Evolutionary conservation across 2,329 filamentous ascomycete species (phyloP).

Genomic region (Apiospora rasikravindrae): DNA sequence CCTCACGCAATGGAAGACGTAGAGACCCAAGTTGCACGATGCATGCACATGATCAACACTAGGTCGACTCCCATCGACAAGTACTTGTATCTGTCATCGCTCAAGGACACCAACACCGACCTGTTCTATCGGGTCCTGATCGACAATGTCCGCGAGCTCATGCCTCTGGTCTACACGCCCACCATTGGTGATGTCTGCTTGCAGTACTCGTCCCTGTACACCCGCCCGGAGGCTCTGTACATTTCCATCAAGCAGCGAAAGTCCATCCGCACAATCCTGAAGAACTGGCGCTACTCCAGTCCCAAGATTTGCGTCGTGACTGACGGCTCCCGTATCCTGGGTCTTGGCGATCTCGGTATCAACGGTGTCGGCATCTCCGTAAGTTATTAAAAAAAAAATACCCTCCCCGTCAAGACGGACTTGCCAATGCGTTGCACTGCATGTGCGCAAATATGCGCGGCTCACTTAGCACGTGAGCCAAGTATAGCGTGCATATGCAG

Average conservation of each 20-base stretch:
- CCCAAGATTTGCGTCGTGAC: slow-evolving; percentile 98
- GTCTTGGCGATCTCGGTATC: slow-evolving; percentile 92
- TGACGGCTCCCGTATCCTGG: slow-evolving; percentile 90
- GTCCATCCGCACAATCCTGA: slow-evolving; percentile 84
- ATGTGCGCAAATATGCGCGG: not conserved
- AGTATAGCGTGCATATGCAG: slow-evolving; percentile 20
- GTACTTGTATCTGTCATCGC: slow-evolving; percentile 79
- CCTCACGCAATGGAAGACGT: slow-evolving; percentile 67
- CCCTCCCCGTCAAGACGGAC: slow-evolving; percentile 2
- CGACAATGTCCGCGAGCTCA: slow-evolving; percentile 77
- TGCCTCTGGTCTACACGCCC: slow-evolving; percentile 85
- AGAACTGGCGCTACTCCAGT: slow-evolving; percentile 88
- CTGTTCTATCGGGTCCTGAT: slow-evolving; percentile 85
- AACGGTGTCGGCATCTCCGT: slow-evolving; percentile 98
- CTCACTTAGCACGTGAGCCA: not conserved
- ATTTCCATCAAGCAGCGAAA: slow-evolving; percentile 94
- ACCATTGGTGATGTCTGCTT: slow-evolving; percentile 96
- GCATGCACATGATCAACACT: slow-evolving; percentile 75
- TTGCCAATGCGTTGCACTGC: slow-evolving; percentile 8
- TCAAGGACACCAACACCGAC: slow-evolving; percentile 78
- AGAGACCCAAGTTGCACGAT: slow-evolving; percentile 66
- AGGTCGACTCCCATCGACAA: slow-evolving; percentile 77
- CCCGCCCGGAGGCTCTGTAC: slow-evolving; percentile 92
- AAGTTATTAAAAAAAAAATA: slow-evolving; percentile 41
- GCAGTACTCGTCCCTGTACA: slow-evolving; percentile 95